Evolutionary conservation across 192 early-diverging fungal species (phyloP).

Genomic region (Podila horticola): DNA sequence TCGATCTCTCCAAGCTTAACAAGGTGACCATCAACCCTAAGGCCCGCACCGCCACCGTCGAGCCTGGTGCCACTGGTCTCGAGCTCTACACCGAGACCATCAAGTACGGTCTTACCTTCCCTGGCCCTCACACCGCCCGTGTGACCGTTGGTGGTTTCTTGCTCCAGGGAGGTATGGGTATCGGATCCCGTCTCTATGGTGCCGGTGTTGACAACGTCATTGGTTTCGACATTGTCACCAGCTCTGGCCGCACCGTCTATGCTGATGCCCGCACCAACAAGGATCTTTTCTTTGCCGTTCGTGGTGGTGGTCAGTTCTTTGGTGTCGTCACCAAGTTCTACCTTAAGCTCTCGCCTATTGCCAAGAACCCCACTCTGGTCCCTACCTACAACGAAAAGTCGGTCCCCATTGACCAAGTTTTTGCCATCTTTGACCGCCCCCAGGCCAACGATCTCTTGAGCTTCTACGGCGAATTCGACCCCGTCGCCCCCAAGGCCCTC

Average conservation of each 20-base stretch:
- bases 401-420: constrained; percentile 45
- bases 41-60: constrained; percentile 32
- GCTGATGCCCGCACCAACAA: constrained; percentile 35
- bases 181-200: constrained; percentile 40
- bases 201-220: constrained; percentile 51
- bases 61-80: constrained; percentile 42
- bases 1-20: constrained; percentile 45
- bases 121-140: constrained; percentile 35
- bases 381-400: constrained; percentile 33
- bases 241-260: constrained; percentile 28
- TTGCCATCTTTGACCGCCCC: constrained; percentile 52
- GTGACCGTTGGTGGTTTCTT: constrained; percentile 49
- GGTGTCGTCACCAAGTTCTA: constrained; percentile 47
- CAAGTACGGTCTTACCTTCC: constrained; percentile 48
- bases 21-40: constrained; percentile 33
- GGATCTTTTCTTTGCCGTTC: constrained; percentile 47
- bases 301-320: constrained; percentile 53
- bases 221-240: constrained; percentile 44
- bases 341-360: constrained; percentile 35
- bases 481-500: constrained; percentile 41
- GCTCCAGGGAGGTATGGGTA: constrained; percentile 50
- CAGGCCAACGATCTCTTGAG: constrained; percentile 30
- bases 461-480: constrained; percentile 47
- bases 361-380: constrained; percentile 38
- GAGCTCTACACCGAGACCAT: constrained; percentile 40